A percentile compares a stretch with the other conserved stretches of the same genome.
phyloP scores from a whole-genome alignment of 2,329 filamentous ascomycete species.

The Botrytis pseudocinerea region DNA sequence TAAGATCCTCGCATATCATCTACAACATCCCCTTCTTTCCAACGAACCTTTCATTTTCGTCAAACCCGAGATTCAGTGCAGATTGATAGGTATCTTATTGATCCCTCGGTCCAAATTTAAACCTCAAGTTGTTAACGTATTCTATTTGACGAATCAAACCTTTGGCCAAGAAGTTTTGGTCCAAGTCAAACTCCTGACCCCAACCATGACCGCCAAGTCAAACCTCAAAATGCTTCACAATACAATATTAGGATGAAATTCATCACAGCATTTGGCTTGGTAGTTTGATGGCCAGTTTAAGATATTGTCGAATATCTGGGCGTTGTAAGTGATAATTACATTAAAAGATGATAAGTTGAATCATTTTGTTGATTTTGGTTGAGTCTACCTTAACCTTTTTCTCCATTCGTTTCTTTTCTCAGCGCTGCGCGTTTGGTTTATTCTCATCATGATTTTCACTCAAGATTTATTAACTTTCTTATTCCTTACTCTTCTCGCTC shows the following conservation, averaged over 20 bases:
- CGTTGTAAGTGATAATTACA: background rate
- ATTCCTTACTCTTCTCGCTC: conserved; percentile 15
- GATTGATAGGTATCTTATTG: background rate
- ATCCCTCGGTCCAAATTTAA: background rate
- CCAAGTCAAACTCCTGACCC: conserved; percentile 13
- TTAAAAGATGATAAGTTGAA: conserved; percentile 8
- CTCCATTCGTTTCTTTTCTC: conserved; percentile 10
- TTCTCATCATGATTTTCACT: conserved; percentile 20
- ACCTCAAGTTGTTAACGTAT: background rate
- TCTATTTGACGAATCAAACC: background rate
- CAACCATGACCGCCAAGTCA: conserved; percentile 21
- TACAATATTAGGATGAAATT: conserved; percentile 16
- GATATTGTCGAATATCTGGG: background rate
- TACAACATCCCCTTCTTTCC: background rate
- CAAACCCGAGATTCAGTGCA: background rate
- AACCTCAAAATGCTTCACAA: conserved; percentile 19
- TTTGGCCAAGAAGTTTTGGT: conserved; percentile 20
- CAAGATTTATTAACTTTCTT: background rate
- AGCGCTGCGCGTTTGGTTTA: conserved; percentile 20
- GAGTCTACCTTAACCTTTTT: background rate
- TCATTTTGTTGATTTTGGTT: background rate
- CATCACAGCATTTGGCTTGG: background rate
- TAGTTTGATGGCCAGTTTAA: conserved; percentile 12
- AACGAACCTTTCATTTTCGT: background rate
- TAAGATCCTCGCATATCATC: background rate